Percentiles rank a stretch among this genome's conserved stretches.
These are phyloP conservation scores for Cercospora canescens DNA, from an alignment of 2,329 filamentous ascomycete genomes.

Conservation along the genomic window DNA sequence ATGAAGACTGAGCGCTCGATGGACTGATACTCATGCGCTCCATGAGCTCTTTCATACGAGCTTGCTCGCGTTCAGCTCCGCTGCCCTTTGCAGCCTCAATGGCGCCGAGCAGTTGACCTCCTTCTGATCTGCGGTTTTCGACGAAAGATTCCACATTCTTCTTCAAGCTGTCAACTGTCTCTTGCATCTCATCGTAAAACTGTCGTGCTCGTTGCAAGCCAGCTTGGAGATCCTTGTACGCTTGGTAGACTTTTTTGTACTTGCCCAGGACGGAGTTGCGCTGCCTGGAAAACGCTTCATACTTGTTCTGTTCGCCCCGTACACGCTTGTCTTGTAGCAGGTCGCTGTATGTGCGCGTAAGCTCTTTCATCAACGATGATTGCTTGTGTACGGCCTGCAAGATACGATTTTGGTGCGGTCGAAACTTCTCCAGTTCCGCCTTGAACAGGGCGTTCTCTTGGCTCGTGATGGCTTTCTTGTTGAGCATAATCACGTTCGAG, in stretches of 20 bases:
- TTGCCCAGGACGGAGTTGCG: slow-evolving; percentile 76
- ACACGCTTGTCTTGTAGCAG: slow-evolving; percentile 93
- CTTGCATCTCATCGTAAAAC: slow-evolving; percentile 83
- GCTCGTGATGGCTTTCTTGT: slow-evolving; percentile 93
- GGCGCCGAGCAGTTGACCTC: slow-evolving; percentile 80
- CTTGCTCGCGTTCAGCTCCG: slow-evolving; percentile 77
- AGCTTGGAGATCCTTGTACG: slow-evolving; percentile 84
- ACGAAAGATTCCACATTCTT: slow-evolving; percentile 82
- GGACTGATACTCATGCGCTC: slow-evolving; percentile 87
- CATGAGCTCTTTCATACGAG: slow-evolving; percentile 86
- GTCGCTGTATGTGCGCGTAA: slow-evolving; percentile 82
- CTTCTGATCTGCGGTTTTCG: slow-evolving; percentile 88
- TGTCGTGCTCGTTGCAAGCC: slow-evolving; percentile 84
- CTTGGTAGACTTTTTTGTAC: slow-evolving; percentile 89
- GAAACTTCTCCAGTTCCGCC: slow-evolving; percentile 95
- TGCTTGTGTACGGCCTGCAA: slow-evolving; percentile 96
- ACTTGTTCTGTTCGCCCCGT: slow-evolving; percentile 90
- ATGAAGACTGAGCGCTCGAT: slow-evolving; percentile 41
- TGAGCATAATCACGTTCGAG: slow-evolving; percentile 92
- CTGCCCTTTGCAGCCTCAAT: slow-evolving; percentile 78
- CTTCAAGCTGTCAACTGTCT: slow-evolving; percentile 32
- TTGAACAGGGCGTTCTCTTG: slow-evolving; percentile 93
- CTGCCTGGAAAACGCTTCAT: slow-evolving; percentile 83
- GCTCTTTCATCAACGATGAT: slow-evolving; percentile 87
- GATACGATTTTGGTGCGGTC: slow-evolving; percentile 86